Conservation (phyloP, 305 asterid species). For the Fraxinus nigra region DNA sequence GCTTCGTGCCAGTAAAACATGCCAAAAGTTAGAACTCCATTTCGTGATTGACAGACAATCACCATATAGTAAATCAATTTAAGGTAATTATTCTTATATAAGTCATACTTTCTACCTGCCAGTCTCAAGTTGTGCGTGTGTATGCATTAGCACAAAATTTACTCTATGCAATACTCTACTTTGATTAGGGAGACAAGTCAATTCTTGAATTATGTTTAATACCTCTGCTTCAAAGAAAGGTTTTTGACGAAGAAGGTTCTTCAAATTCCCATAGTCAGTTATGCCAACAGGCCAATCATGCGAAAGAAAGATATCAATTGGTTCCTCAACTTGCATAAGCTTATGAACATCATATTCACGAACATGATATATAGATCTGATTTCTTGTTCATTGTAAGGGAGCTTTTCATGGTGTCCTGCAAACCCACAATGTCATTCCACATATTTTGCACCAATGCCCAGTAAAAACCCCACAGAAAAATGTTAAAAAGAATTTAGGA, state of each 20-base stretch:
- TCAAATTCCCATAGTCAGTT: conserved; percentile 66
- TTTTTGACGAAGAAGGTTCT: conserved; percentile 59
- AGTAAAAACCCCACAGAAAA: conserved; percentile 9
- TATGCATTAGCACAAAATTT: neutral
- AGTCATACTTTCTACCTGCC: neutral
- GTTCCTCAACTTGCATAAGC: conserved; percentile 92
- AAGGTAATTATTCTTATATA: neutral
- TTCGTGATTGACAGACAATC: neutral
- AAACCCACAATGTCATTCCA: conserved; percentile 23
- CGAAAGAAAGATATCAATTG: conserved; percentile 87
- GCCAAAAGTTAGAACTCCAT: neutral
- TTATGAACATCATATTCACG: conserved; percentile 91
- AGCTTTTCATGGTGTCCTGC: conserved; percentile 88
- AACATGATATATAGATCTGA: conserved; percentile 87
- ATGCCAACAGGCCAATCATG: conserved; percentile 98
- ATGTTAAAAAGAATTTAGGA: neutral
- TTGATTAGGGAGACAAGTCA: neutral
- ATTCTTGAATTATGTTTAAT: conserved; percentile 11
- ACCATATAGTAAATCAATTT: neutral
- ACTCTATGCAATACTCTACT: neutral
- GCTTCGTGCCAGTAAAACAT: neutral
- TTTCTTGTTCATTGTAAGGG: conserved; percentile 74
- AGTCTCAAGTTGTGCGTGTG: neutral
- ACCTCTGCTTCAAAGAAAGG: conserved; percentile 84
- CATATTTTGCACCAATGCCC: conserved; percentile 3